These are phyloP conservation scores for Coleophoma cylindrospora DNA, from an alignment of 2,329 filamentous ascomycete genomes.

Conservation along the genomic window DNA sequence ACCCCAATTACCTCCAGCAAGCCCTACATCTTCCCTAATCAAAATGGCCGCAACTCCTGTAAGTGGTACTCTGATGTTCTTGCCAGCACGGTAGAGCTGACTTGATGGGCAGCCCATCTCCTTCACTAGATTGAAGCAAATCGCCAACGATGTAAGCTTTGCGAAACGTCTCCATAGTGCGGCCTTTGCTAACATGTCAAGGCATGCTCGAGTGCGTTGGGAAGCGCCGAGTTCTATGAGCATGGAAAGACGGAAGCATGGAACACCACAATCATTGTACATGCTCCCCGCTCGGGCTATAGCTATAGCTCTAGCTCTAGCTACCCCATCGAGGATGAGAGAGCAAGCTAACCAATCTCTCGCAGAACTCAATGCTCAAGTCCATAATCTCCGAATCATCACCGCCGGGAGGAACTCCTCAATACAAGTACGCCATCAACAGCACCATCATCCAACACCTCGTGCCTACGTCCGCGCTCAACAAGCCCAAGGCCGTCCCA, in stretches of 20 bases:
- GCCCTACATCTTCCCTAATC: no score
- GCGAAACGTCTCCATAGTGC: neutral
- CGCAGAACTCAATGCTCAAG: conserved; percentile 70
- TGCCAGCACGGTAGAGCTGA: no score
- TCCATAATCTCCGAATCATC: conserved; percentile 72
- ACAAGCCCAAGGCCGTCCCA: conserved; percentile 41
- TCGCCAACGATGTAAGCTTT: conserved; percentile 69
- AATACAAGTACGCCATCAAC: conserved; percentile 94
- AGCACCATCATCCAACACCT: conserved; percentile 97
- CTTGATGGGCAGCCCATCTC: conserved; percentile 60
- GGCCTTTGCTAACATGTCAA: conserved; percentile 28
- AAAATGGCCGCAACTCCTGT: no score
- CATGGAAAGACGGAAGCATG: conserved; percentile 80
- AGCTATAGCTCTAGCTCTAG: neutral
- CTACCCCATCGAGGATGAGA: neutral
- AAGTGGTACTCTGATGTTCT: no score
- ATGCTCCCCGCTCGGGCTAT: conserved; percentile 24
- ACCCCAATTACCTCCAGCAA: no score
- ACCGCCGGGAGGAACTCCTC: conserved; percentile 51
- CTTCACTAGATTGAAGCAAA: conserved; percentile 74
- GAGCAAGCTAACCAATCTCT: neutral
- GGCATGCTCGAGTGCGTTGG: conserved; percentile 80
- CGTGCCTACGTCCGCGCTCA: conserved; percentile 59
- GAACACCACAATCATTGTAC: conserved; percentile 91
- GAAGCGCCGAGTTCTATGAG: conserved; percentile 73